These are phyloP conservation scores for Trifolium pratense DNA, from an alignment of 306 rosid genomes.

Conservation along the genomic window DNA sequence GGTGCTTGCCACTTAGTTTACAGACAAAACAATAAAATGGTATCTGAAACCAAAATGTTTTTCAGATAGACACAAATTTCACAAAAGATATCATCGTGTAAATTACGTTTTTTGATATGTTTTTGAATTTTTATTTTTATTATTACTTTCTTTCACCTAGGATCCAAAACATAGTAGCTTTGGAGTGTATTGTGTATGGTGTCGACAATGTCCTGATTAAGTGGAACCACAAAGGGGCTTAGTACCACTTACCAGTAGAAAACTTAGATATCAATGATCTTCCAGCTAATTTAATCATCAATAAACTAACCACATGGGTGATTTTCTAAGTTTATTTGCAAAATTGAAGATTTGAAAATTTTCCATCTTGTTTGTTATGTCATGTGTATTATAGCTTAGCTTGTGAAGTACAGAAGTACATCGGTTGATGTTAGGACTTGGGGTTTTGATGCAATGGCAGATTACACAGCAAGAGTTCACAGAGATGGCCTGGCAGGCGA, in stretches of 20 bases:
- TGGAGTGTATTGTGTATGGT: too few relatives aligned
- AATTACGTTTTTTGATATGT: too few relatives aligned
- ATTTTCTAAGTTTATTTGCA: slow-evolving; percentile 10
- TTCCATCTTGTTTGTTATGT: slow-evolving; percentile 22
- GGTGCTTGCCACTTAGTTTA: too few relatives aligned
- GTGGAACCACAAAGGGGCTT: slow-evolving; percentile 13
- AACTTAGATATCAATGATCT: not conserved
- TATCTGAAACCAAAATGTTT: too few relatives aligned
- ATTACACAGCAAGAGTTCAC: slow-evolving; percentile 96
- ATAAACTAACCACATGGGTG: not conserved
- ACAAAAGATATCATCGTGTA: too few relatives aligned
- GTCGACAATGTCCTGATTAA: not conserved
- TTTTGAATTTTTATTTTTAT: too few relatives aligned
- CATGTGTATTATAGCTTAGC: slow-evolving; percentile 28
- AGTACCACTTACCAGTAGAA: not conserved
- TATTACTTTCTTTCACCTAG: too few relatives aligned
- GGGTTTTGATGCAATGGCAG: slow-evolving; percentile 59
- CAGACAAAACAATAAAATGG: too few relatives aligned
- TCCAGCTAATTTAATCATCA: not conserved
- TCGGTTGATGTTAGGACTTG: slow-evolving; percentile 40
- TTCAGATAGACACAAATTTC: too few relatives aligned
- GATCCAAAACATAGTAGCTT: too few relatives aligned
- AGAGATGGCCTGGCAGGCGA: slow-evolving; percentile 97
- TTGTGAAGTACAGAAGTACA: slow-evolving; percentile 25
- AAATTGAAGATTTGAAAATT: slow-evolving; percentile 2